A percentile compares a stretch with the other conserved stretches of the same genome.
Evolutionary conservation across 1,139 yeast genomes (phyloP).

Genomic region (Pichia inconspicua): DNA sequence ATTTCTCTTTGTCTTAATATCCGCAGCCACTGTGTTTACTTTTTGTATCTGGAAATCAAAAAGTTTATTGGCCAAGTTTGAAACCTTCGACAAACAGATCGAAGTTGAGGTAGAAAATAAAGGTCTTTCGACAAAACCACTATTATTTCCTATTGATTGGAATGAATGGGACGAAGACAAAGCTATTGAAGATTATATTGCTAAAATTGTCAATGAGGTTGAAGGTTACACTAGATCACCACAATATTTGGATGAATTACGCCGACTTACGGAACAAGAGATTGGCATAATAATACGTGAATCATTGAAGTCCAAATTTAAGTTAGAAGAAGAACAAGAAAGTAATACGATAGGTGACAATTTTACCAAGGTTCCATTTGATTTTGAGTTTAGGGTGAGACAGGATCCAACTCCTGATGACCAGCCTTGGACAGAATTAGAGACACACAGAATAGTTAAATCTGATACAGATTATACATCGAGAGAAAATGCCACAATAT

Average conservation of each 20-base stretch:
- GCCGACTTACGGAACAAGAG: constrained; percentile 15
- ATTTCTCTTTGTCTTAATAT: too few relatives aligned
- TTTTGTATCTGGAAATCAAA: too few relatives aligned
- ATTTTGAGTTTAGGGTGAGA: constrained; percentile 18
- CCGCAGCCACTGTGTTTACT: too few relatives aligned
- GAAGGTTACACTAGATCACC: neutral
- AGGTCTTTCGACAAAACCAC: too few relatives aligned
- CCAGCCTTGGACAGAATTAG: constrained; percentile 13
- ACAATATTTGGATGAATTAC: neutral
- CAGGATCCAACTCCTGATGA: constrained; percentile 19
- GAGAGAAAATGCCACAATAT: constrained; percentile 42
- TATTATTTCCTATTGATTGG: neutral
- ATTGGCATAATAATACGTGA: constrained; percentile 10
- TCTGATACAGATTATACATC: neutral
- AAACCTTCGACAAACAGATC: too few relatives aligned
- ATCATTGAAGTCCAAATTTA: constrained; percentile 2
- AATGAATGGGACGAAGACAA: neutral
- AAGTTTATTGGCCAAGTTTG: too few relatives aligned
- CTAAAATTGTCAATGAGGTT: neutral
- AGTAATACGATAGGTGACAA: neutral
- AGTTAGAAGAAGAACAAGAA: constrained; percentile 3
- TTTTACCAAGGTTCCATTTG: constrained; percentile 6
- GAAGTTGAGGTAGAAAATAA: too few relatives aligned
- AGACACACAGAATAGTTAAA: constrained; percentile 11
- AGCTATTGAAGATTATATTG: neutral